These are phyloP conservation scores for Ganoderma meredithae DNA, from an alignment of 1,284 basidiomycete genomes.

Conservation along the genomic window DNA sequence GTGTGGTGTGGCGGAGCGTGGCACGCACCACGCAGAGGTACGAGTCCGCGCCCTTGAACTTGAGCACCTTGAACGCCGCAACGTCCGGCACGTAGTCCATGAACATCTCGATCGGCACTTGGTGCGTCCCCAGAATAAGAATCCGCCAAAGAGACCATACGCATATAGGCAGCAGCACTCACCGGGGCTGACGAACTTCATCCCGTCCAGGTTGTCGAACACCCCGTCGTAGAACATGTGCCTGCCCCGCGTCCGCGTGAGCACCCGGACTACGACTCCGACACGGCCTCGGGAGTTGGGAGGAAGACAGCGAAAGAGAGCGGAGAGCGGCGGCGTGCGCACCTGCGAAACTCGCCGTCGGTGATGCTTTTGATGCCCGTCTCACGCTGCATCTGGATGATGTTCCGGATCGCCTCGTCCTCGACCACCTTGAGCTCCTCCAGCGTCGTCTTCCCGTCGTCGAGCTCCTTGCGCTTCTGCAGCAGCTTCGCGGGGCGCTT, in stretches of 20 bases:
- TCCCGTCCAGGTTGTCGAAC: constrained; percentile 70
- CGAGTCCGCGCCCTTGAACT: constrained; percentile 53
- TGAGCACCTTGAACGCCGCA: constrained; percentile 47
- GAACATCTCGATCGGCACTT: constrained; percentile 46
- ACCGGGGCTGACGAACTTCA: constrained; percentile 64
- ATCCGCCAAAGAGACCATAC: too few relatives aligned
- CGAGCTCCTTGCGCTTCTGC: constrained; percentile 47
- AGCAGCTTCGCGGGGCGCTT: constrained; percentile 53
- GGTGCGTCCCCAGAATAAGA: constrained; percentile 11
- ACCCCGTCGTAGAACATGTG: constrained; percentile 66
- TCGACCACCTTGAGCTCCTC: constrained; percentile 51
- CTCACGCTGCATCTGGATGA: constrained; percentile 51
- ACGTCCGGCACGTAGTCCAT: constrained; percentile 55
- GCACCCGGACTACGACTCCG: too few relatives aligned
- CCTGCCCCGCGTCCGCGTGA: constrained; percentile 39
- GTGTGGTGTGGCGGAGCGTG: not conserved
- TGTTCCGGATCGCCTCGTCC: constrained; percentile 51
- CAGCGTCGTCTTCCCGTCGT: constrained; percentile 43
- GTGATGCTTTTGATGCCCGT: constrained; percentile 54
- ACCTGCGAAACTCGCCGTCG: constrained; percentile 57
- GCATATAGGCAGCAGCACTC: constrained; percentile 29
- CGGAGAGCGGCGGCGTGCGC: constrained; percentile 10
- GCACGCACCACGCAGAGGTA: constrained; percentile 57
- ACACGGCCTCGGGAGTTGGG: too few relatives aligned
- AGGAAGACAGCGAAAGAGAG: not conserved